phyloP scores from a whole-genome alignment of 108 stramenopile genomes.

The Nitzschia sp. region DNA sequence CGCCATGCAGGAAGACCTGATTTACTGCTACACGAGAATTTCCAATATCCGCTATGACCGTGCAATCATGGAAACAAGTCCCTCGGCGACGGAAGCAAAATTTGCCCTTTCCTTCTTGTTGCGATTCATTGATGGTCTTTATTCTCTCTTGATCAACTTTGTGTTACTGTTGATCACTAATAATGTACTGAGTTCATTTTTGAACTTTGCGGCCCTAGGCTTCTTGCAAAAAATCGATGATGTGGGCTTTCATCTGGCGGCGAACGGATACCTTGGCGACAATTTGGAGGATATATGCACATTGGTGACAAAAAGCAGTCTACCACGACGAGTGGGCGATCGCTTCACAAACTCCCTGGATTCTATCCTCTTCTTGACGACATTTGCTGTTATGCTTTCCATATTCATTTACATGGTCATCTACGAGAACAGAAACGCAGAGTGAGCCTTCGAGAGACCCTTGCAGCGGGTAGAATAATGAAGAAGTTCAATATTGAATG shows the following conservation, averaged over 20 bases:
- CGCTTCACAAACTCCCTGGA: constrained; percentile 38
- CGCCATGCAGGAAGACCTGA: constrained; percentile 60
- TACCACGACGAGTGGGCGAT: constrained; percentile 25
- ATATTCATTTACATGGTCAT: constrained; percentile 13
- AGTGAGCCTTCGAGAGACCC: neutral
- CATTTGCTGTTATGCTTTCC: constrained; percentile 31
- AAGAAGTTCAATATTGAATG: too few species aligned
- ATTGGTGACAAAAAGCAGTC: constrained; percentile 6
- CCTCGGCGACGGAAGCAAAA: constrained; percentile 37
- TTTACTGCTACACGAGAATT: constrained; percentile 40
- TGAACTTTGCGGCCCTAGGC: constrained; percentile 69
- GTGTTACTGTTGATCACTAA: constrained; percentile 43
- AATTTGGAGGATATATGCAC: constrained; percentile 10
- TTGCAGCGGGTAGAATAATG: neutral
- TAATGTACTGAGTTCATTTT: constrained; percentile 45
- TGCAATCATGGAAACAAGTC: constrained; percentile 19
- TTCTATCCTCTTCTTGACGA: constrained; percentile 39
- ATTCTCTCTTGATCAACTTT: constrained; percentile 48
- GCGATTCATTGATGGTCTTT: constrained; percentile 51
- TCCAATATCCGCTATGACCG: constrained; percentile 46
- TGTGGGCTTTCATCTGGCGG: constrained; percentile 43
- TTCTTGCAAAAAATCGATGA: constrained; percentile 66
- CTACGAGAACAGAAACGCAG: neutral
- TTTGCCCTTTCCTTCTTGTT: constrained; percentile 18
- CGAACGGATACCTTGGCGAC: constrained; percentile 44